These are phyloP conservation scores for Guyanaporus albipodus DNA, from an alignment of 768 basidiomycete species.

Conservation along the genomic window DNA sequence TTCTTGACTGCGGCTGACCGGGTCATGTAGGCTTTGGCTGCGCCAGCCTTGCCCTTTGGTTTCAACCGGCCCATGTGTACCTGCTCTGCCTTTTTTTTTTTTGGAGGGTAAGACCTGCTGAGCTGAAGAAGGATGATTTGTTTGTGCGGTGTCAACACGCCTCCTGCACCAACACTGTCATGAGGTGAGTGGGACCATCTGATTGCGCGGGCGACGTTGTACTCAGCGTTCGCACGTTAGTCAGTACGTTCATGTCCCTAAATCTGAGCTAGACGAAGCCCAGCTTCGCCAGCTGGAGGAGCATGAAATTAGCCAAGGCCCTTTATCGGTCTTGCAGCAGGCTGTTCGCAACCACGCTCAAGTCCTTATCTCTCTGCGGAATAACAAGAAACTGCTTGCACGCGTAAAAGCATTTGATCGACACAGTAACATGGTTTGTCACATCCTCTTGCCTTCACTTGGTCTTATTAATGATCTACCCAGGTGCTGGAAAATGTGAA, in stretches of 20 bases:
- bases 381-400: slow-evolving; percentile 96
- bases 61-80: slow-evolving; percentile 71
- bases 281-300: slow-evolving; percentile 95
- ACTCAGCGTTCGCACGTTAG: slow-evolving; percentile 37
- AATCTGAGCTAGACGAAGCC: slow-evolving; percentile 96
- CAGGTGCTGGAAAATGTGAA: slow-evolving; percentile 99
- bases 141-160: slow-evolving; percentile 32
- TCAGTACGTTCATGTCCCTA: slow-evolving; percentile 95
- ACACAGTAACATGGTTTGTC: slow-evolving; percentile 94
- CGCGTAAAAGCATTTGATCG: slow-evolving; percentile 98
- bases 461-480: slow-evolving; percentile 8
- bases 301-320: slow-evolving; percentile 98
- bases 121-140: slow-evolving; percentile 16
- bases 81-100: not conserved
- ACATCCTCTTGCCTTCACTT: not conserved
- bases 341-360: slow-evolving; percentile 97
- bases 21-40: slow-evolving; percentile 88
- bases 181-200: slow-evolving; percentile 29
- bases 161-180: slow-evolving; percentile 12
- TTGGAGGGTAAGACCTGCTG: not conserved
- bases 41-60: slow-evolving; percentile 86
- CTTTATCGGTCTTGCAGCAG: slow-evolving; percentile 92
- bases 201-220: slow-evolving; percentile 1
- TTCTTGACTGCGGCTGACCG: slow-evolving; percentile 90
- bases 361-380: slow-evolving; percentile 93